Evolutionary conservation across 2,329 filamentous ascomycete genomes (phyloP).

Genomic region (Huntiella decipiens): DNA sequence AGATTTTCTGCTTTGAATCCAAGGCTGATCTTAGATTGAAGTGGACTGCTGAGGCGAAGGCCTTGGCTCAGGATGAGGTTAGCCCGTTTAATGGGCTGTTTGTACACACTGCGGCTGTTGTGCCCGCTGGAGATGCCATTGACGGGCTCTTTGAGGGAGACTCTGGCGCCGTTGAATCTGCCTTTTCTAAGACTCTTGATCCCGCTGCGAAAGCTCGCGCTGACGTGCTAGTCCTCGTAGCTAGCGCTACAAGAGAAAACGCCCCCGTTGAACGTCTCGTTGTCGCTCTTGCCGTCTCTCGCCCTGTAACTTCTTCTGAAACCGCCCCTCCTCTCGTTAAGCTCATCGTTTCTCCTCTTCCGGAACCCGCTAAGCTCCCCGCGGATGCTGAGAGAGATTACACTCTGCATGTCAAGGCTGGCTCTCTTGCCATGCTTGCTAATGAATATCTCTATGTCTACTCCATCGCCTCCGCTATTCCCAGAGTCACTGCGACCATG

Average conservation of each 20-base stretch:
- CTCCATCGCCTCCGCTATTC: slow-evolving; percentile 42
- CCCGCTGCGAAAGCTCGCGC: slow-evolving; percentile 18
- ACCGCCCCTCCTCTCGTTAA: slow-evolving; percentile 17
- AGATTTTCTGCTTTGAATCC: slow-evolving; percentile 39
- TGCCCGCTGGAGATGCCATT: slow-evolving; percentile 27
- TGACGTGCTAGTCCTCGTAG: slow-evolving; percentile 32
- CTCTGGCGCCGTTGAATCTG: slow-evolving; percentile 20
- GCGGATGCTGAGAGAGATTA: slow-evolving; percentile 18
- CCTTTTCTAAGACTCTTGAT: slow-evolving; percentile 8
- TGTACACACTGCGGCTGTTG: slow-evolving; percentile 31
- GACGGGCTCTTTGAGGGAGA: slow-evolving; percentile 37
- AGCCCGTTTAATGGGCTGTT: slow-evolving; percentile 19
- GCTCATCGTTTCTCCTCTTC: slow-evolving; percentile 22
- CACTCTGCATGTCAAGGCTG: slow-evolving; percentile 42
- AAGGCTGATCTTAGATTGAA: slow-evolving; percentile 27
- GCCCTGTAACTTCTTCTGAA: slow-evolving; percentile 12
- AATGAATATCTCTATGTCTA: slow-evolving; percentile 38
- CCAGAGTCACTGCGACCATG: slow-evolving; percentile 37
- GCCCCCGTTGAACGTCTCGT: slow-evolving; percentile 15
- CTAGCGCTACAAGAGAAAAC: slow-evolving; percentile 12
- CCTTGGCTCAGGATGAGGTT: slow-evolving; percentile 23
- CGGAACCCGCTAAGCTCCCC: slow-evolving; percentile 11
- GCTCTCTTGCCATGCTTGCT: slow-evolving; percentile 41
- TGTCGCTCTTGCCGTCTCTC: slow-evolving; percentile 18
- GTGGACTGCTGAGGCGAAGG: slow-evolving; percentile 27